These are phyloP conservation scores for Quercus alba DNA, from an alignment of 306 rosid genomes.

Conservation along the genomic window DNA sequence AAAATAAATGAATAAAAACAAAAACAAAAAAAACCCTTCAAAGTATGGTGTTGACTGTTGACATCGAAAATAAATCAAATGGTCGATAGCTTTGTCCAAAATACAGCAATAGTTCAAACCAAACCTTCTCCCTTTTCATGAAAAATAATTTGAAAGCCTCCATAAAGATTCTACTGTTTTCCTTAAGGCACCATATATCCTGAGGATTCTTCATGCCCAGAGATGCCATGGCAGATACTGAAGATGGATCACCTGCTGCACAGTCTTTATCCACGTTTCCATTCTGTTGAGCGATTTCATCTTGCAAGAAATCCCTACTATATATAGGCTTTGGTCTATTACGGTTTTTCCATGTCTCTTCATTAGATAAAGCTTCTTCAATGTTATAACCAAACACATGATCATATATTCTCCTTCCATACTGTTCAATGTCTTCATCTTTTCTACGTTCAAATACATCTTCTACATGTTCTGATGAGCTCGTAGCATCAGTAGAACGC, in stretches of 20 bases:
- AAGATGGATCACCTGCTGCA: constrained; percentile 39
- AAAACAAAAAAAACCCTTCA: no score
- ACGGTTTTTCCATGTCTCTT: constrained; percentile 97
- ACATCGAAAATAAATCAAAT: background rate
- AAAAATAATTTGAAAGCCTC: constrained; percentile 82
- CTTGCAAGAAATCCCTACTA: constrained; percentile 59
- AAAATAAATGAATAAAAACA: background rate
- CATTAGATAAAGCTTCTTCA: constrained; percentile 82
- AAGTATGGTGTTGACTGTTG: background rate
- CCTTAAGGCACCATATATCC: constrained; percentile 89
- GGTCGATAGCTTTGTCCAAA: constrained; percentile 21
- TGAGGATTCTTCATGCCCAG: constrained; percentile 97
- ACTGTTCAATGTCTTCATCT: constrained; percentile 79
- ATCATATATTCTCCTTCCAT: constrained; percentile 88
- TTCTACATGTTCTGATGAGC: constrained; percentile 72
- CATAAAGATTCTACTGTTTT: constrained; percentile 73
- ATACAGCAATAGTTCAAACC: constrained; percentile 12
- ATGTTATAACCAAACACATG: constrained; percentile 97
- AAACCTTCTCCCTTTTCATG: constrained; percentile 74
- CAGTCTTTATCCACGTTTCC: constrained; percentile 52
- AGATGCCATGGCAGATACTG: constrained; percentile 83
- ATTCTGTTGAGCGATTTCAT: constrained; percentile 61
- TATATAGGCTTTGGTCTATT: constrained; percentile 83
- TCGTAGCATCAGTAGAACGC: constrained; percentile 74
- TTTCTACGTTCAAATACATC: constrained; percentile 79